Evolutionary conservation across 768 basidiomycete species (phyloP), one percentile per base, ranked within the genome.

Genomic region (Trametes villosa): DNA sequence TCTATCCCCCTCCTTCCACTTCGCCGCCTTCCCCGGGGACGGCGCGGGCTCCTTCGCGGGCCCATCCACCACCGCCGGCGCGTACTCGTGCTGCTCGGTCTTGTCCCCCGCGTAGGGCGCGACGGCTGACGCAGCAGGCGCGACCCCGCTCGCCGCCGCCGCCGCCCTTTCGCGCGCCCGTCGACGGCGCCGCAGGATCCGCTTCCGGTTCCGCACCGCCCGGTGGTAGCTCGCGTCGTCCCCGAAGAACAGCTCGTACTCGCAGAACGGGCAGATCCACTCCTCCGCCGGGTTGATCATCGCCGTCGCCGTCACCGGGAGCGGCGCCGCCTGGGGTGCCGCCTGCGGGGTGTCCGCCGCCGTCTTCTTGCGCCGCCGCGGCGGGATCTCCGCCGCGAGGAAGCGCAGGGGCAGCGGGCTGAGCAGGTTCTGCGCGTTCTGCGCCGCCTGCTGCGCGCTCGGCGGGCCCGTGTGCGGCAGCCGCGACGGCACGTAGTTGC

Each of bases 221-320:
- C 81, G 78, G 63, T 83, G 79, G 72, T 90, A 88, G 55, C 79
- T 82, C 54, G 75, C 59, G 40, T 90, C 90, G 51, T 89, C 88
- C n/a, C 94, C 93, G 71, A 90, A 98, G 73, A 96, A 96, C 57
- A 98, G 70, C 59, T 86, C 81, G 72, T 94, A 96, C 76, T 98
- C 96, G 78, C 96, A 98, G 68, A 90, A 91, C 63, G 90, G 84
- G 72, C 96, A 98, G 59, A 98, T 88, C 89, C 92, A 97, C 72
- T 98, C 96, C 24, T 97, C 94, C 33, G 75, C 80, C 9, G 87
- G 85, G 59, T 85, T 81, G 24, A 80, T 81, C 53, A 87, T 73
- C 60, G 74, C 72, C 27, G 75, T 22, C 24, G 68, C 67, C 26
- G 74, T 57, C 33, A 73, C 61, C 65, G 72, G 64, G 8, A 62